Evolutionary conservation across 352 stramenopile genomes (phyloP).

Genomic region (Globisporangium recalcitrans): DNA sequence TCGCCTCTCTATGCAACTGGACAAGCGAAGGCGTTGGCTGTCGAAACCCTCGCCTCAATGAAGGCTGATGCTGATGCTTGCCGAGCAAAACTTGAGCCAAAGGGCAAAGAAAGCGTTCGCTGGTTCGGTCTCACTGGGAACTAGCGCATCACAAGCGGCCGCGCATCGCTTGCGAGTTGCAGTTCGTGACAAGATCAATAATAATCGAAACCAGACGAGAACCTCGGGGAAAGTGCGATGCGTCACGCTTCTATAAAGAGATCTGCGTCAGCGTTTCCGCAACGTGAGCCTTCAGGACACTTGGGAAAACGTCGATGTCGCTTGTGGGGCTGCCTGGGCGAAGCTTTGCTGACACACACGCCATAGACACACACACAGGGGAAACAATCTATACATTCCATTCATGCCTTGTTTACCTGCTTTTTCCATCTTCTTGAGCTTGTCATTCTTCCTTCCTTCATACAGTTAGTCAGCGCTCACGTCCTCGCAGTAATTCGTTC

Average conservation of each 20-base stretch:
- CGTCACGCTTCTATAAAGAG: not conserved
- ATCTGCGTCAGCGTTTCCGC: not conserved
- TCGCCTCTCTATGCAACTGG: conserved; percentile 2
- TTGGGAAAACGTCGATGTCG: no score
- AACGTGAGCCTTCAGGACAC: no score
- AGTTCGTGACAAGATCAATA: not conserved
- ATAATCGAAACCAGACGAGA: conserved; percentile 1
- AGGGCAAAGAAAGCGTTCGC: not conserved
- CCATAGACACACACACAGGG: not conserved
- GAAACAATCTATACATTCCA: not conserved
- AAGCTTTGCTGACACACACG: not conserved
- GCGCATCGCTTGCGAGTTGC: not conserved
- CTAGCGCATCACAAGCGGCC: not conserved
- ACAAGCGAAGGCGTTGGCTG: no score
- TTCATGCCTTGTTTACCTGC: conserved; percentile 1
- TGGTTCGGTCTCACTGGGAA: not conserved
- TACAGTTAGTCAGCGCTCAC: not conserved
- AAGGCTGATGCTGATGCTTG: no score
- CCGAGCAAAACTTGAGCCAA: not conserved
- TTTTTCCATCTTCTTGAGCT: not conserved
- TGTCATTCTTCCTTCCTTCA: no score
- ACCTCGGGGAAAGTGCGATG: not conserved
- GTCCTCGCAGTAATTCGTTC: not conserved
- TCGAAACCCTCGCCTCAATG: no score
- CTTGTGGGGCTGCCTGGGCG: no score